Conservation (phyloP, 2,329 filamentous ascomycete genomes). For the Microcyclospora pomicola region DNA sequence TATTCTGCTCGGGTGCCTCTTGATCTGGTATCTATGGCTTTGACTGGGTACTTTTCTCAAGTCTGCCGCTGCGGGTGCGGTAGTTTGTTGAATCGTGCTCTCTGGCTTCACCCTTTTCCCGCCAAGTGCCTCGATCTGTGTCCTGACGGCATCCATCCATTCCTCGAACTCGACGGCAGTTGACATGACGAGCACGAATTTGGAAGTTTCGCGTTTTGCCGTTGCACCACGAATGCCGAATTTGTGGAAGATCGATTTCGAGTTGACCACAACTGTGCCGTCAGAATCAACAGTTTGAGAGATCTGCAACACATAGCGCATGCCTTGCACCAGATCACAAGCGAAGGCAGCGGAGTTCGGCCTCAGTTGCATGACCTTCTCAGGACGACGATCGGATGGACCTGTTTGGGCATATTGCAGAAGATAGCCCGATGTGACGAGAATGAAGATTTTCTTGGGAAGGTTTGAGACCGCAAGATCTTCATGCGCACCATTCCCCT, state of each 20-base stretch:
- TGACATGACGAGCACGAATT: conserved; percentile 60
- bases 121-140: conserved; percentile 56
- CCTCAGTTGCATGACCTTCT: conserved; percentile 59
- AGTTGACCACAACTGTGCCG: conserved; percentile 33
- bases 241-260: conserved; percentile 51
- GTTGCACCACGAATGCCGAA: conserved; percentile 40
- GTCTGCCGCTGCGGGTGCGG: neutral
- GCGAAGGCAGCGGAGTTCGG: conserved; percentile 67
- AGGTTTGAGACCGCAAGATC: conserved; percentile 34
- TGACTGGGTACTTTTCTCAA: conserved; percentile 12
- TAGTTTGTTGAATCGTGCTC: conserved; percentile 1
- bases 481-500: conserved; percentile 6
- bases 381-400: conserved; percentile 55
- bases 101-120: conserved; percentile 51
- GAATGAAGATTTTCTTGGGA: conserved; percentile 54
- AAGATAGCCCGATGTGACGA: conserved; percentile 57
- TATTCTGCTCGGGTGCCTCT: conserved; percentile 21
- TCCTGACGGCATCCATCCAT: conserved; percentile 57
- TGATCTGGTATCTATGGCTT: conserved; percentile 25
- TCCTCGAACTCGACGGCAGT: conserved; percentile 59
- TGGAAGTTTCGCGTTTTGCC: conserved; percentile 33
- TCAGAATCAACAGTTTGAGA: conserved; percentile 51
- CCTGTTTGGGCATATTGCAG: conserved; percentile 63
- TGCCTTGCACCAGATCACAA: conserved; percentile 64
- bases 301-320: conserved; percentile 67